Conservation (phyloP, 139 green algal species). For the Coccomyxa sp. region DNA sequence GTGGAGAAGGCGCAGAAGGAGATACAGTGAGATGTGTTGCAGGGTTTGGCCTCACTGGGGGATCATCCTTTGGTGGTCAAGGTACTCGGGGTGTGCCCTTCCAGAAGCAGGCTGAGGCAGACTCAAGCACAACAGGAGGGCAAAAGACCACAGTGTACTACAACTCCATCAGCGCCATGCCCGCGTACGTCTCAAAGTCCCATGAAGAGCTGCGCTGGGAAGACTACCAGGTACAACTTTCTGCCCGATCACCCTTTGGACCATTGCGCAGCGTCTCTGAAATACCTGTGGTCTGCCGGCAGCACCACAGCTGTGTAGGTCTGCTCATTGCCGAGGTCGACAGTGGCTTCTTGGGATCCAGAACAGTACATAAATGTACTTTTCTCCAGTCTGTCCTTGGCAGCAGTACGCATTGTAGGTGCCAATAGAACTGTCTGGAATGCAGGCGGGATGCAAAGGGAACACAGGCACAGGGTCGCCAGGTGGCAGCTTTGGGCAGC, state of each 20-base stretch:
- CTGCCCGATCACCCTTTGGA: not conserved
- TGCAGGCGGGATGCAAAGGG: slow-evolving; percentile 11
- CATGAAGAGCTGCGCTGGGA: slow-evolving; percentile 88
- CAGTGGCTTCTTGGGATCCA: not conserved
- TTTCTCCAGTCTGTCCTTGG: not conserved
- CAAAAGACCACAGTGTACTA: slow-evolving; percentile 37
- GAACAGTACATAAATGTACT: not conserved
- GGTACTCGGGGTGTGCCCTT: slow-evolving; percentile 53
- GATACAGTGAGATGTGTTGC: no score
- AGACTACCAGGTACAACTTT: slow-evolving; percentile 70
- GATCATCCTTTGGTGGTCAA: no score
- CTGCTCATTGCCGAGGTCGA: no score
- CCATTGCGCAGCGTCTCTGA: not conserved
- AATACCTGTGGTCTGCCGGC: not conserved
- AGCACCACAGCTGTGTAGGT: not conserved
- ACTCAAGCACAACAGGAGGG: slow-evolving; percentile 27
- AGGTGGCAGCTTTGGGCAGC: not conserved
- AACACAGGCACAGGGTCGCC: slow-evolving; percentile 1
- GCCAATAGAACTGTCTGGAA: not conserved
- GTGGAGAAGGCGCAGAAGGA: no score
- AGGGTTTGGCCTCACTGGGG: no score
- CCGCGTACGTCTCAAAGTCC: slow-evolving; percentile 68
- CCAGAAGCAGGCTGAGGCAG: slow-evolving; percentile 59
- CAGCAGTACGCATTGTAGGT: not conserved
- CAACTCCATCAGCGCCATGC: slow-evolving; percentile 79